Evolutionary conservation across 345 rosid genomes (phyloP).

Genomic region (Citrus cavaleriei): DNA sequence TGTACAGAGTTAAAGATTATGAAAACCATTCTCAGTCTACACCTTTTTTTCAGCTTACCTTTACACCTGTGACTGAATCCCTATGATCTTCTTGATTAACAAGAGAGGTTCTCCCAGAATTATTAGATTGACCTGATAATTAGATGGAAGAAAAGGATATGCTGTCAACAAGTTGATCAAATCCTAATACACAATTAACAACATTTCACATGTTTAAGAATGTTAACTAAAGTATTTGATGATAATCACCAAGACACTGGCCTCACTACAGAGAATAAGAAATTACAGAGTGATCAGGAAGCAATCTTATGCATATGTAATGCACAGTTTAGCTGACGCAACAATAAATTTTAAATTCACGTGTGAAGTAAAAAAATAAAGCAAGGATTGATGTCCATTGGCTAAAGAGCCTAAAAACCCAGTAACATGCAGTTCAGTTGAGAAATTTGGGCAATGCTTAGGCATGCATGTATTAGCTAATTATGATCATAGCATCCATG

Average conservation of each 20-base stretch:
- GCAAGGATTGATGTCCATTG: background rate
- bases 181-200: background rate
- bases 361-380: background rate
- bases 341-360: background rate
- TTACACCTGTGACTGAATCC: constrained; percentile 30
- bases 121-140: constrained; percentile 49
- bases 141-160: constrained; percentile 9
- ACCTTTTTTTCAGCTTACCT: constrained; percentile 43
- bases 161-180: background rate
- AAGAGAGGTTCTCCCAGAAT: constrained; percentile 28
- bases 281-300: background rate
- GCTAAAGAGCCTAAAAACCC: background rate
- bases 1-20: background rate
- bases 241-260: background rate
- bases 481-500: background rate
- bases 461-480: background rate
- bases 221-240: background rate
- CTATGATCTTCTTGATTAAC: constrained; percentile 50
- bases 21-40: constrained; percentile 5
- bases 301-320: background rate
- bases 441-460: background rate
- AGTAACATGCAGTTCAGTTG: background rate
- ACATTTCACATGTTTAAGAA: background rate
- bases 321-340: background rate
- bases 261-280: background rate